Base-by-base conservation (phyloP, 2,329 filamentous ascomycete species). In the Magnaporthiopsis rhizophila region DNA sequence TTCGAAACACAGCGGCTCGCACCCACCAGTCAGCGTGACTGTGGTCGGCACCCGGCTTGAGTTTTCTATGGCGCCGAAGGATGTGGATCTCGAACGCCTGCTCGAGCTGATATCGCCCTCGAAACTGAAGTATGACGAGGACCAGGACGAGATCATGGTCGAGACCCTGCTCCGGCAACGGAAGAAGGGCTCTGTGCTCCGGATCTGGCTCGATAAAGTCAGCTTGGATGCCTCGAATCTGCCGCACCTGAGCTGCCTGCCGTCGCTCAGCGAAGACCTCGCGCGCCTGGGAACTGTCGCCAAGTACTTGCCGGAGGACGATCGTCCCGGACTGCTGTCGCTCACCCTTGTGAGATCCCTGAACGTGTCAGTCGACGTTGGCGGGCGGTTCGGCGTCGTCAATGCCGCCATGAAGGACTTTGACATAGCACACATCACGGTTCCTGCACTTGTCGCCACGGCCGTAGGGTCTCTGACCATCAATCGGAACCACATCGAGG, bases 251-350 rank as follows among this genome's bases (percentile, higher is more conserved):
- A 80, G 84, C 12, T 84, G 85, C 58, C 79, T 99, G 18, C 85
- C 88, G 9, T 82, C 83, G 13, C 82, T 99, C 11, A 88, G 85
- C 0, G 88, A 90, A 67, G 95, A 99, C 71, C 74, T 98, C 61
- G 83, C 89, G 7, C 91, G 90, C 68, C 80, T 99, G 6, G 91
- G 92, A 0, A 93, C 88, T 0, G 92, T 99, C 32, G 86, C 94
- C 8, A 98, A 97, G 73, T 98, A 98, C 73, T 81, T 99, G 2
- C 94, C 95, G 0, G 94, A 99, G 69, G 95, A 99, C 74, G 94
- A 99, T 70, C 86, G 93, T 1, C 95, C 95, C 2, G 95, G 95
- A 0, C 80, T 98, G 26, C 80, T 99, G 53, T 92, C 89, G 0
- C 79, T 99, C 53, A 81, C 83, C 0, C 80, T 86, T 36, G 74